Percentiles rank a stretch among this genome's conserved stretches.
These are phyloP conservation scores for Colletotrichum liriopes DNA, from an alignment of 2,329 filamentous ascomycete genomes.

Conservation along the genomic window DNA sequence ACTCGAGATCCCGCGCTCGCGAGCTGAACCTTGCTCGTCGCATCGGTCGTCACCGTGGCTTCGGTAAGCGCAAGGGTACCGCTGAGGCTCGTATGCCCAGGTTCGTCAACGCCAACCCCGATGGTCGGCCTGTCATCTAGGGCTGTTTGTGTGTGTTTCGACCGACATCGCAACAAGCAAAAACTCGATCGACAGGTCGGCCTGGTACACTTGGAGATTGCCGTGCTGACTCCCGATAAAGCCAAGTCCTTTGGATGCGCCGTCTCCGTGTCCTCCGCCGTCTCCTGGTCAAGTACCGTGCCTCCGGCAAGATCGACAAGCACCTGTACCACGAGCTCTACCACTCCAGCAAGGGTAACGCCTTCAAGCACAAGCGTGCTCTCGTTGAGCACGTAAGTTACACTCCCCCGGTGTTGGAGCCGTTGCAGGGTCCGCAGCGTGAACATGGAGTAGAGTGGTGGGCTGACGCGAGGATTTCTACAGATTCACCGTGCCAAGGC, in stretches of 20 bases:
- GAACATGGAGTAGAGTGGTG: slow-evolving; percentile 42
- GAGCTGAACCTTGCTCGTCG: slow-evolving; percentile 95
- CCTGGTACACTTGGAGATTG: neutral
- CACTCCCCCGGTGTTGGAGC: slow-evolving; percentile 18
- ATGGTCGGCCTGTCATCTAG: slow-evolving; percentile 1
- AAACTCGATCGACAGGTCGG: neutral
- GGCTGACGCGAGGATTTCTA: slow-evolving; percentile 34
- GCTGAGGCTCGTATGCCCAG: slow-evolving; percentile 99
- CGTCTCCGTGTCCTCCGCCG: slow-evolving; percentile 99
- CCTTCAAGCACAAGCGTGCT: slow-evolving; percentile 99
- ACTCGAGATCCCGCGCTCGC: slow-evolving; percentile 96
- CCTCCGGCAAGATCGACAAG: slow-evolving; percentile 99
- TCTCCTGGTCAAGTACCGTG: slow-evolving; percentile 99
- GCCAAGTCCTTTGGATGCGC: slow-evolving; percentile 99
- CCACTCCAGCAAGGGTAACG: slow-evolving; percentile 99
- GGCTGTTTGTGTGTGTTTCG: neutral
- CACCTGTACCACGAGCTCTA: slow-evolving; percentile 99
- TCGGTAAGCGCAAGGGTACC: slow-evolving; percentile 99
- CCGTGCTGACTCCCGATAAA: slow-evolving; percentile 57
- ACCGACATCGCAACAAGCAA: neutral
- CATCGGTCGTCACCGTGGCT: slow-evolving; percentile 97
- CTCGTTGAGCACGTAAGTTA: slow-evolving; percentile 98
- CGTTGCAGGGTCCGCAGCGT: neutral
- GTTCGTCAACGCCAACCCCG: slow-evolving; percentile 68
- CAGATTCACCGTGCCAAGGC: slow-evolving; percentile 99